These are phyloP conservation scores for Piloderma croceum DNA, from an alignment of 768 basidiomycete species.

Conservation along the genomic window DNA sequence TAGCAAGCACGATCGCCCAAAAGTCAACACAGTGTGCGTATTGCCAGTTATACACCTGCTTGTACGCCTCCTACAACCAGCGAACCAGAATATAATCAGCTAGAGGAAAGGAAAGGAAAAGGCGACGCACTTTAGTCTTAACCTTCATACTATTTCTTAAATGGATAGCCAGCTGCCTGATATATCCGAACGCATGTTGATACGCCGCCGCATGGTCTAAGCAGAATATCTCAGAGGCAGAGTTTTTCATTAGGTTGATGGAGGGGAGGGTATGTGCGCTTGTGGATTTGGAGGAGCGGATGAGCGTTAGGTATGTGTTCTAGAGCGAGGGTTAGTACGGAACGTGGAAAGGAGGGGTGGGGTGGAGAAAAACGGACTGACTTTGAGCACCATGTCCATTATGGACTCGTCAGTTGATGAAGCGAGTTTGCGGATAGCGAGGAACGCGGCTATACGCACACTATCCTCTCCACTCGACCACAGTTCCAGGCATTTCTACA, in stretches of 20 bases:
- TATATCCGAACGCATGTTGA: conserved; percentile 94
- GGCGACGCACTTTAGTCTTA: conserved; percentile 61
- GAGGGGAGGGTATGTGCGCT: conserved; percentile 81
- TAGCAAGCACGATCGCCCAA: conserved; percentile 84
- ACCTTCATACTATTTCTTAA: conserved; percentile 88
- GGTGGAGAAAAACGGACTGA: conserved; percentile 20
- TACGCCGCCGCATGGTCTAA: conserved; percentile 71
- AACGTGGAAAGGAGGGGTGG: no score
- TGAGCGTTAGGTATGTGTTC: conserved; percentile 85
- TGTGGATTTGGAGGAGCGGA: conserved; percentile 83
- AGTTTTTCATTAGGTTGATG: conserved; percentile 97
- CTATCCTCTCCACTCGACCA: conserved; percentile 83
- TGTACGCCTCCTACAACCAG: conserved; percentile 72
- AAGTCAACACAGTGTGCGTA: conserved; percentile 95
- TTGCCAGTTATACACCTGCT: conserved; percentile 98
- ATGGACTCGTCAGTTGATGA: conserved; percentile 73
- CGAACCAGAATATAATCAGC: conserved; percentile 9
- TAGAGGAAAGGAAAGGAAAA: conserved; percentile 1
- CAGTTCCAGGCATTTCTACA: conserved; percentile 71
- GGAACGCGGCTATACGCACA: conserved; percentile 79
- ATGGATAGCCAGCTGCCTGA: conserved; percentile 90
- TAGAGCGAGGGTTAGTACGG: conserved; percentile 29
- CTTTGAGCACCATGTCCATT: conserved; percentile 83
- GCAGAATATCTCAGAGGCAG: conserved; percentile 87
- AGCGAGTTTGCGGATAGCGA: conserved; percentile 78